phyloP scores from a whole-genome alignment of 208 protist species.

The Borovskyia barvae region DNA sequence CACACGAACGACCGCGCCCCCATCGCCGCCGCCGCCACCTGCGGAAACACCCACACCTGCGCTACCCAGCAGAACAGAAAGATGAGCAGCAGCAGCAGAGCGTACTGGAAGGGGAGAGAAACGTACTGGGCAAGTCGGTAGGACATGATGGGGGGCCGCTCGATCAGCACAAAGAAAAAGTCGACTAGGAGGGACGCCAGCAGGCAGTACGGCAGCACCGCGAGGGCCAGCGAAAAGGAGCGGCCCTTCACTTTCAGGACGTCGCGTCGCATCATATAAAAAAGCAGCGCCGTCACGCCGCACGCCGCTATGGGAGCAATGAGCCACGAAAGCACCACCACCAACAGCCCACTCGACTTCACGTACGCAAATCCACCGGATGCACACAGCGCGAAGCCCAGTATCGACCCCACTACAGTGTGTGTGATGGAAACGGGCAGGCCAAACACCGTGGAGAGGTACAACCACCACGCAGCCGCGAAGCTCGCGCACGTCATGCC shows the following conservation, averaged over 20 bases:
- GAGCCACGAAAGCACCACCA: constrained; percentile 76
- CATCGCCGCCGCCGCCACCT: constrained; percentile 39
- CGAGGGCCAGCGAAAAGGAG: constrained; percentile 58
- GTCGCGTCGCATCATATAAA: constrained; percentile 55
- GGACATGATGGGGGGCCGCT: constrained; percentile 68
- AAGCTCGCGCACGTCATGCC: constrained; percentile 80
- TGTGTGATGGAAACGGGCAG: constrained; percentile 84
- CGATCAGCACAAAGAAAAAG: constrained; percentile 73
- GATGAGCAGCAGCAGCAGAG: constrained; percentile 42
- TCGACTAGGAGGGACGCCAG: constrained; percentile 63
- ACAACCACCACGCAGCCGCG: constrained; percentile 69
- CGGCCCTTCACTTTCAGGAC: constrained; percentile 59
- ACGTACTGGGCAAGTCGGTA: constrained; percentile 48
- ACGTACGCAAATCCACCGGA: constrained; percentile 52
- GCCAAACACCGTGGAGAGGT: constrained; percentile 77
- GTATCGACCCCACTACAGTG: constrained; percentile 76
- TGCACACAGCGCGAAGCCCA: constrained; percentile 71
- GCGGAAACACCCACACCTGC: constrained; percentile 41
- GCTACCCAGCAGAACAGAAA: constrained; percentile 35
- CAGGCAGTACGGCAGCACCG: constrained; percentile 71
- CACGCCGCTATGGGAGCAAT: constrained; percentile 56
- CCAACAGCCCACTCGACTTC: constrained; percentile 43
- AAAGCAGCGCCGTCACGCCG: constrained; percentile 58
- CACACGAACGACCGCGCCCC: constrained; percentile 50
- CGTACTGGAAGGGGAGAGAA: constrained; percentile 44